phyloP scores from a whole-genome alignment of 176 grass and related monocot genomes.

The Bothriochloa decipiens region DNA sequence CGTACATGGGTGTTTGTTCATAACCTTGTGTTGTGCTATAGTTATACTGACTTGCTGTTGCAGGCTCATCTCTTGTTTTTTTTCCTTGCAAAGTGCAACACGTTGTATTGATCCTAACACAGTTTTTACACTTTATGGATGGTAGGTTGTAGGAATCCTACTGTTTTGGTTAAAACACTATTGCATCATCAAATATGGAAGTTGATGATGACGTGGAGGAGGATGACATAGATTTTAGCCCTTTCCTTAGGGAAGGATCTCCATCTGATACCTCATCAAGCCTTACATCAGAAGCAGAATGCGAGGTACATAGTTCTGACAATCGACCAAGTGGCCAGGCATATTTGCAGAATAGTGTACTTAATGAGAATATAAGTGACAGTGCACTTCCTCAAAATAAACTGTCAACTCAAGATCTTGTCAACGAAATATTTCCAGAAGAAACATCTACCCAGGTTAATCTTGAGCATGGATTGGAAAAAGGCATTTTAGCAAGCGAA shows the following conservation, averaged over 20 bases:
- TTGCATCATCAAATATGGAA: constrained; percentile 58
- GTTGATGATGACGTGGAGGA: constrained; percentile 78
- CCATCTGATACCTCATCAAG: constrained; percentile 80
- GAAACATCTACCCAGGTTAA: constrained; percentile 22
- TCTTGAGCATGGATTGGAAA: constrained; percentile 38
- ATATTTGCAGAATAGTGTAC: background rate
- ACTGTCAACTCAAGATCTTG: constrained; percentile 15
- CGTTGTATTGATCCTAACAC: constrained; percentile 11
- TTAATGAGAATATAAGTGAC: constrained; percentile 37
- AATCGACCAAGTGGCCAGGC: constrained; percentile 36
- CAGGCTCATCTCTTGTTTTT: background rate
- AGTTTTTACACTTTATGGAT: constrained; percentile 34
- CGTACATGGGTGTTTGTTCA: background rate
- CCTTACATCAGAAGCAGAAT: constrained; percentile 79
- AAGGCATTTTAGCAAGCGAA: constrained; percentile 31
- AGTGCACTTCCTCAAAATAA: constrained; percentile 23
- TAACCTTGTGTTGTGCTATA: background rate
- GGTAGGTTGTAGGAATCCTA: constrained; percentile 7
- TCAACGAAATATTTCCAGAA: constrained; percentile 23
- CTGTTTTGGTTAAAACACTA: constrained; percentile 5
- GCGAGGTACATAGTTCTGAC: constrained; percentile 30
- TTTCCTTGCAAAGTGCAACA: background rate
- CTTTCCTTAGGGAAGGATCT: constrained; percentile 67
- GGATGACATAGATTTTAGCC: constrained; percentile 87
- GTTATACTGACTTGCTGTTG: background rate